phyloP scores from a whole-genome alignment of 108 stramenopile species.

The Skeletonema marinoi region DNA sequence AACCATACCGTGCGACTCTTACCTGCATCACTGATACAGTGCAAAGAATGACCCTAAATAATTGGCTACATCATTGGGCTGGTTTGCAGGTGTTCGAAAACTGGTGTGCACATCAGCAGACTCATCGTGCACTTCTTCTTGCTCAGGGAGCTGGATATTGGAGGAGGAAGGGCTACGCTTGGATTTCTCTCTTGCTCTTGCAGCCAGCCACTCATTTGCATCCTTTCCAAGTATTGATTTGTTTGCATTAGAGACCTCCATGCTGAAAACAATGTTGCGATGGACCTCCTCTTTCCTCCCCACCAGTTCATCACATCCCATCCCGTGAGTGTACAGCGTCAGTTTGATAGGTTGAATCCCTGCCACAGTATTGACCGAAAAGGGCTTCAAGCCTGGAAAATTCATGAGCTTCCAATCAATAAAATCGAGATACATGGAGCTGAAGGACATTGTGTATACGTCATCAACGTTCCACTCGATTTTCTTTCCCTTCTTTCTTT shows the following conservation, averaged over 20 bases:
- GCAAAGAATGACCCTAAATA: not conserved
- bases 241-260: conserved; percentile 47
- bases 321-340: conserved; percentile 60
- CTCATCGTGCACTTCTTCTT: not conserved
- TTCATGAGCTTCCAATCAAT: conserved; percentile 80
- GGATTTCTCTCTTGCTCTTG: not conserved
- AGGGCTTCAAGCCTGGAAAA: conserved; percentile 84
- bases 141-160: not conserved
- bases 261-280: conserved; percentile 33
- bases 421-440: conserved; percentile 84
- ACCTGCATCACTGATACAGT: not conserved
- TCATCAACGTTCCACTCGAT: conserved; percentile 79
- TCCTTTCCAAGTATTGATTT: conserved; percentile 1
- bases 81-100: not conserved
- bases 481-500: conserved; percentile 60
- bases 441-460: conserved; percentile 84
- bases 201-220: not conserved
- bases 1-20: no score
- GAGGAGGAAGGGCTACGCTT: not conserved
- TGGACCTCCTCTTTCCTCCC: conserved; percentile 40
- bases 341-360: conserved; percentile 31
- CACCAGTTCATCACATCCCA: conserved; percentile 29
- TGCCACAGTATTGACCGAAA: not conserved
- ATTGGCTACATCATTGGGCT: not conserved
- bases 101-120: not conserved